Evolutionary conservation across 768 basidiomycete species (phyloP), one percentile per base, ranked within the genome.

Genomic region (Crucibulum laeve): DNA sequence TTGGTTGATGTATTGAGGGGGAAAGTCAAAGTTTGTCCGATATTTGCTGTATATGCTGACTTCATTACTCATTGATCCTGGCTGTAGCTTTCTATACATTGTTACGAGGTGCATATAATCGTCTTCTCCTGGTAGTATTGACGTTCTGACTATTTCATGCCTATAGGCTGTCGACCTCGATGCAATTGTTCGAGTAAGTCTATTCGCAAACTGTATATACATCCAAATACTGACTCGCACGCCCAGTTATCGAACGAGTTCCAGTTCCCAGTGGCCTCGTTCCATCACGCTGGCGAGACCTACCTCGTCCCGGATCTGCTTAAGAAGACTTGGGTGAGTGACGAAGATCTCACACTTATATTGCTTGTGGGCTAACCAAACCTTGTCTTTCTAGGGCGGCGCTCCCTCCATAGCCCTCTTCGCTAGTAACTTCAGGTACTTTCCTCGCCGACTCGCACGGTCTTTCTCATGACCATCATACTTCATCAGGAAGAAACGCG

Each of bases 201-300:
- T 28, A 5, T 14, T 11, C 15, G 1, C n/a, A 5, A 22, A 4
- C 25, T 18, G 43, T 37, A 24, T 15, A 34, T 13, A 23, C 25
- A n/a, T 18, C 6, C 18, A 30, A 11, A 21, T 41, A 8, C 24
- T 17, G 8, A 22, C 23, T 13, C 23, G 3, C 17, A 3, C 23
- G 1, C 13, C 2, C 43, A 87, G 73, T 68, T 91, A 3, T 79
- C 86, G 7, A 87, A 91, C 60, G 88, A 91, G 50, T 91, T 90
- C 68, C 67, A 87, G 47, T 87, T 87, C 63, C 76, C 82, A 0
- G 67, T 89, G 26, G 77, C 86, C 0, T 82, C 83, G 0, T 79
- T 88, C 62, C 87, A 89, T 52, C 87, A 90, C 51, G 87, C 88
- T 1, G 80, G 81, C 32, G 86, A 90, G 52, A 78, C 87, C 0